These are phyloP conservation scores for Microbotryum lychnidis-dioicae DNA, from an alignment of 1,284 basidiomycete species.

Conservation along the genomic window DNA sequence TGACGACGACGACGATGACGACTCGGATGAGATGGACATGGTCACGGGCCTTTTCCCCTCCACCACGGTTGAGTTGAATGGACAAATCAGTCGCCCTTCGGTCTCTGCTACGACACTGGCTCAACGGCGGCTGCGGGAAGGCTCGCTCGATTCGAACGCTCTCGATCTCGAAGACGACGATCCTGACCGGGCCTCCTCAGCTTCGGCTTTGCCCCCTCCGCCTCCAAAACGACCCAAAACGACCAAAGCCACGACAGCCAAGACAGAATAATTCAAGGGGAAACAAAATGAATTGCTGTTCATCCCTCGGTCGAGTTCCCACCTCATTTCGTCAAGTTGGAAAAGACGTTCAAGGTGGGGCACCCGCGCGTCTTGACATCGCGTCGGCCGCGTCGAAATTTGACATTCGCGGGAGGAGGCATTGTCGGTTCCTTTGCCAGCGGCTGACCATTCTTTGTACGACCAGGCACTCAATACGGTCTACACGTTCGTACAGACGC, in stretches of 20 bases:
- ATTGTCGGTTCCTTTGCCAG: not conserved
- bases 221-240: not conserved
- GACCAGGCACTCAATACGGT: conserved; percentile 76
- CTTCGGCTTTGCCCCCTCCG: too few relatives aligned
- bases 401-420: not conserved
- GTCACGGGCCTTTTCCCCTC: too few relatives aligned
- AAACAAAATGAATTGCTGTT: conserved; percentile 25
- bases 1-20: too few relatives aligned
- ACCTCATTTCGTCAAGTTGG: conserved; percentile 40
- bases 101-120: too few relatives aligned
- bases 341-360: conserved; percentile 41
- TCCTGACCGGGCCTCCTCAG: too few relatives aligned
- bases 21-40: too few relatives aligned
- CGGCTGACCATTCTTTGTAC: not conserved
- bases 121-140: too few relatives aligned
- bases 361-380: too few relatives aligned
- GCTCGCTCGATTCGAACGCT: too few relatives aligned
- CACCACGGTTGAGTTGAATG: too few relatives aligned
- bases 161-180: too few relatives aligned
- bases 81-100: too few relatives aligned
- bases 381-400: not conserved
- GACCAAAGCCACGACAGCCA: not conserved
- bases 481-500: conserved; percentile 73
- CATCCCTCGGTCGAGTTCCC: conserved; percentile 36
- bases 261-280: not conserved